These are phyloP conservation scores for Closterium sp. DNA, from an alignment of 139 green algal species.

Conservation along the genomic window DNA sequence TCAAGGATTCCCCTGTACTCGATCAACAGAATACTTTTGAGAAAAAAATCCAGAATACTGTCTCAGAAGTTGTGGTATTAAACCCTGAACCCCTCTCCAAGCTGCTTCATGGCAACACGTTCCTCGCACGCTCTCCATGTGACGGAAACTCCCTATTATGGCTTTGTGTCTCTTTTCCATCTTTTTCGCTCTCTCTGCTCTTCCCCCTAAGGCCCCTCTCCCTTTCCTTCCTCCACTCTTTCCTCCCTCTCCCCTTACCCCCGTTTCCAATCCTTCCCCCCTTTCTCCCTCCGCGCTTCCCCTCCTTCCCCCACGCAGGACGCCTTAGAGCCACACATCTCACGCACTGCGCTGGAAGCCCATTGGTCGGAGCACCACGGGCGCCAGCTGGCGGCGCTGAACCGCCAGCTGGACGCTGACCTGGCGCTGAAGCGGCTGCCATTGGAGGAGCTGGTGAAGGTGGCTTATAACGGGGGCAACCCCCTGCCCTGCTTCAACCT, in stretches of 20 bases:
- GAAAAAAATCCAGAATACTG: too few relatives aligned
- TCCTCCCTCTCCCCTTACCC: neutral
- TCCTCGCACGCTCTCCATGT: too few relatives aligned
- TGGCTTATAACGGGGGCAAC: conserved; percentile 80
- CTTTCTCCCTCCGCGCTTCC: neutral
- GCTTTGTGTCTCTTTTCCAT: too few relatives aligned
- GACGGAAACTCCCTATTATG: too few relatives aligned
- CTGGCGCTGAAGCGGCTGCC: conserved; percentile 77
- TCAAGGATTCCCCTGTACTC: too few relatives aligned
- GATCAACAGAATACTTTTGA: too few relatives aligned
- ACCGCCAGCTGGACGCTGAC: conserved; percentile 84
- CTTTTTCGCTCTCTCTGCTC: too few relatives aligned
- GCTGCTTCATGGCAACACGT: too few relatives aligned
- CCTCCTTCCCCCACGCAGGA: conserved; percentile 53
- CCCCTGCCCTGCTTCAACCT: conserved; percentile 81
- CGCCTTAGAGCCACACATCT: conserved; percentile 75
- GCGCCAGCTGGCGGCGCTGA: conserved; percentile 86
- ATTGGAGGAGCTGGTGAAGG: conserved; percentile 82
- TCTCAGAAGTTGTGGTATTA: too few relatives aligned
- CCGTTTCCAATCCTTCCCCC: conserved; percentile 15
- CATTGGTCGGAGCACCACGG: conserved; percentile 94
- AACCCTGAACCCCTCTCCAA: too few relatives aligned
- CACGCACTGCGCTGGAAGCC: conserved; percentile 75
- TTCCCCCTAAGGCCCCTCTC: too few relatives aligned
- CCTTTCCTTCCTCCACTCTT: neutral